Percentiles rank a stretch among this genome's conserved stretches.
Evolutionary conservation across 1,284 basidiomycete genomes (phyloP).

Genomic region (Puccinia triticina): DNA sequence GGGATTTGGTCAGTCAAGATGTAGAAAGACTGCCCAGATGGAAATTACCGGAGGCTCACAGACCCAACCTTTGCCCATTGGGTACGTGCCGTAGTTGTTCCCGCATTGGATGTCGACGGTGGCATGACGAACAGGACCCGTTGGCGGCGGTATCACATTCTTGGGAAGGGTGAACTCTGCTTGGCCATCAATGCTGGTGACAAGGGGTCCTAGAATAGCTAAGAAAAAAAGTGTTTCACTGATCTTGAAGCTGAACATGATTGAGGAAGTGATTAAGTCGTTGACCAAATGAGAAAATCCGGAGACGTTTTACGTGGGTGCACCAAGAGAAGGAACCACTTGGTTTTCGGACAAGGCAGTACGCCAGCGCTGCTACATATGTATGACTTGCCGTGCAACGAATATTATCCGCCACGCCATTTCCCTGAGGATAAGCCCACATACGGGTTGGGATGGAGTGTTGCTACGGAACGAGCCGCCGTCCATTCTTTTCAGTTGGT

Average conservation of each 20-base stretch:
- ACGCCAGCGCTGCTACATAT: too few relatives aligned
- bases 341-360: too few relatives aligned
- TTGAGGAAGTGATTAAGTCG: slow-evolving; percentile 1
- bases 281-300: too few relatives aligned
- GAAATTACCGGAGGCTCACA: neutral
- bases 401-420: too few relatives aligned
- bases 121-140: neutral
- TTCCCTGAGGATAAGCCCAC: too few relatives aligned
- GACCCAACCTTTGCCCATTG: slow-evolving; percentile 3
- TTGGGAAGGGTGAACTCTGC: neutral
- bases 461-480: too few relatives aligned
- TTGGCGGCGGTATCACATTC: neutral
- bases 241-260: neutral
- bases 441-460: too few relatives aligned
- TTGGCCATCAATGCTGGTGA: neutral
- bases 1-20: neutral
- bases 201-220: neutral
- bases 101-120: slow-evolving; percentile 32
- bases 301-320: too few relatives aligned
- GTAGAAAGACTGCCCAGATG: neutral
- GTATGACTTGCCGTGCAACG: too few relatives aligned
- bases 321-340: too few relatives aligned
- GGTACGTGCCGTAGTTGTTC: slow-evolving; percentile 19
- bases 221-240: neutral
- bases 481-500: too few relatives aligned